These are phyloP conservation scores for Fonsecaea pedrosoi DNA, from an alignment of 2,329 filamentous ascomycete genomes.

Conservation along the genomic window DNA sequence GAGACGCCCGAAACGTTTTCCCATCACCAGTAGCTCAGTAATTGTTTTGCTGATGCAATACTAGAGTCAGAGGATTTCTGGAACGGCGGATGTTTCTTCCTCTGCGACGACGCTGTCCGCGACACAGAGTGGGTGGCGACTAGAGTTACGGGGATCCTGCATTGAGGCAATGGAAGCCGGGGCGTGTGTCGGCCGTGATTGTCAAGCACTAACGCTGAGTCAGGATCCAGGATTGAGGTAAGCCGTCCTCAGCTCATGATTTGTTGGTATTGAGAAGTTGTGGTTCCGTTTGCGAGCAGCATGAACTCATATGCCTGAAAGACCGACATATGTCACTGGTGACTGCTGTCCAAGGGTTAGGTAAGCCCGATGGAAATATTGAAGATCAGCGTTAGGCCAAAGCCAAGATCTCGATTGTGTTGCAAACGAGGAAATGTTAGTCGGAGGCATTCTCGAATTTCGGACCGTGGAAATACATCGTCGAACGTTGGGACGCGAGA, in stretches of 20 bases:
- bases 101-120: neutral
- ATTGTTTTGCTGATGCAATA: neutral
- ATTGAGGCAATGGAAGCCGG: conserved; percentile 1
- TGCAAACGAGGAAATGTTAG: neutral
- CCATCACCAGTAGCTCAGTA: neutral
- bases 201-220: conserved; percentile 3
- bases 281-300: neutral
- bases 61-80: neutral
- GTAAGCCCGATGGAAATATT: neutral
- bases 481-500: neutral
- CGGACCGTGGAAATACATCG: neutral
- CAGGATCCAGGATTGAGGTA: neutral
- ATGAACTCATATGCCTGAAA: neutral
- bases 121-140: neutral
- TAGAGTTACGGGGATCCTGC: neutral
- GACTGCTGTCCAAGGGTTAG: neutral
- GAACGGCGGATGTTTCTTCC: conserved; percentile 8
- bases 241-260: conserved; percentile 9
- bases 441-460: neutral
- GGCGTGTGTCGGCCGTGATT: neutral
- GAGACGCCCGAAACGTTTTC: conserved; percentile 2
- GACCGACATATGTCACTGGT: neutral
- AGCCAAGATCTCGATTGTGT: neutral
- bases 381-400: neutral
- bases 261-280: neutral